Evolutionary conservation across 139 green algal species (phyloP).

Genomic region (Deuterostichococcus epilithicus): DNA sequence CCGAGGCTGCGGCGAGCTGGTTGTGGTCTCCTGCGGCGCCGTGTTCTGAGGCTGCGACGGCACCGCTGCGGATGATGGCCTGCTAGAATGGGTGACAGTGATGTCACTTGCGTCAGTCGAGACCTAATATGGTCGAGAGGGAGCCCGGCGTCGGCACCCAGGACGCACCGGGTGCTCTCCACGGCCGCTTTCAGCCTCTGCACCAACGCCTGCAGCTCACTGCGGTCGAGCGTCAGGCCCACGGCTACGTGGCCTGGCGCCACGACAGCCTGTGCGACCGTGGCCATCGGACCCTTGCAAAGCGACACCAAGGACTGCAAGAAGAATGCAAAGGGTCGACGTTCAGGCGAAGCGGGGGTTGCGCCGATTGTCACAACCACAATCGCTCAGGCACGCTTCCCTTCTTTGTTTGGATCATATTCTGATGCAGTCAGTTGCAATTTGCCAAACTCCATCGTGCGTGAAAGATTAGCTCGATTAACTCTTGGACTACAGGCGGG

Average conservation of each 20-base stretch:
- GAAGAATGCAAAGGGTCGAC: too few relatives aligned
- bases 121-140: neutral
- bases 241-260: neutral
- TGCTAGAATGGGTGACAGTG: neutral
- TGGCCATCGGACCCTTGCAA: too few relatives aligned
- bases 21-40: neutral
- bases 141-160: too few relatives aligned
- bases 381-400: too few relatives aligned
- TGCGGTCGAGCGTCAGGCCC: neutral
- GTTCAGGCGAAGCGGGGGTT: too few relatives aligned
- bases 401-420: too few relatives aligned
- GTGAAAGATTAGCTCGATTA: too few relatives aligned
- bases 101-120: neutral
- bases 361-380: too few relatives aligned
- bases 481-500: too few relatives aligned
- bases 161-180: neutral
- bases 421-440: too few relatives aligned
- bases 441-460: too few relatives aligned
- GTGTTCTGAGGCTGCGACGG: neutral
- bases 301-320: too few relatives aligned
- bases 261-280: neutral
- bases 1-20: neutral
- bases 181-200: neutral
- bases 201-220: neutral
- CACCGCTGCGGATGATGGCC: neutral